Evolutionary conservation across 2,329 filamentous ascomycete species (phyloP), one percentile per base, ranked within the genome.

Genomic region (Arthrocladium fulminans): DNA sequence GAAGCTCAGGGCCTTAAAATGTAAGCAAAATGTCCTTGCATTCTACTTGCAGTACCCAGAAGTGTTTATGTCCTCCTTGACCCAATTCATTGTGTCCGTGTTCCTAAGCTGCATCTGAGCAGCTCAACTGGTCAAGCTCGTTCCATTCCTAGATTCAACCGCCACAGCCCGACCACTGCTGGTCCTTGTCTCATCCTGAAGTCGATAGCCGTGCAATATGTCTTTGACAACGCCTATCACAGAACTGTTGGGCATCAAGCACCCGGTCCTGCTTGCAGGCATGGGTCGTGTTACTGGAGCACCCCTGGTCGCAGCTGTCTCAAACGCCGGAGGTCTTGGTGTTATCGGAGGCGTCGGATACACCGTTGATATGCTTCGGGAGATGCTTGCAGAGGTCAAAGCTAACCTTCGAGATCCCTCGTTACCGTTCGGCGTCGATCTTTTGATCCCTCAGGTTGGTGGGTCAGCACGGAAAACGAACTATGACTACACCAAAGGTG

Each of bases 401-500:
- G 71, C 76, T 20, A 72, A 80, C 57, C 75, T 90, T 3, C 55
- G 57, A 3, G 68, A 71, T 27, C 79, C 82, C 0, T 69, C 73
- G 47, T 73, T 89, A 4, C 84, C 86, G 0, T 92, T 92, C 63
- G 87, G 86, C 57, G 76, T 92, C 32, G 87, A 92, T 65, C 78
- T 94, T 3, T 86, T 86, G 0, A 75, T 94, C 23, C 86, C 87
- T 2, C 86, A 92, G 68, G 71, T 92, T 44, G 87, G 87, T 49
- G 85, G 83, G 39, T 73, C 67, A 37, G 86, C 87, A 7, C 77
- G 87, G 55, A 84, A 84, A 68, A 92, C 86, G 2, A 94, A 57
- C 29, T 83, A 90, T 67, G 87, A 92, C 65, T 94, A 94, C 70
- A 92, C 87, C 1, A 75, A 81, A 54, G 87, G 87, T 37, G 82